Percentiles rank a stretch among this genome's conserved stretches.
phyloP scores from a whole-genome alignment of 1,139 yeast species.

The Wickerhamomyces sp. region DNA sequence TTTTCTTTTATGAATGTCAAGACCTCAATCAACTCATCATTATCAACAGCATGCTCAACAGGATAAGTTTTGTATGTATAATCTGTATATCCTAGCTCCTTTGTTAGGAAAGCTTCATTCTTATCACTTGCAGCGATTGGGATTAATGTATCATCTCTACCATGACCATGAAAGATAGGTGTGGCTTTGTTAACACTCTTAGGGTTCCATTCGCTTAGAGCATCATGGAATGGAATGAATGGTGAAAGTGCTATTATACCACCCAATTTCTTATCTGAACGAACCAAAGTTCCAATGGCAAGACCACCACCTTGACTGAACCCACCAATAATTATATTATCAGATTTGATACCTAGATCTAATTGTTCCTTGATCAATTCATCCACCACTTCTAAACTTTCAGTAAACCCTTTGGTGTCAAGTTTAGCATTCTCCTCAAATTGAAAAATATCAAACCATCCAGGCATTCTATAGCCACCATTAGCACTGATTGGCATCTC shows the following conservation, averaged over 20 bases:
- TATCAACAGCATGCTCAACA: constrained; percentile 15
- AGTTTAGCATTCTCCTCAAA: constrained; percentile 45
- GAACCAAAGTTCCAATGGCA: constrained; percentile 50
- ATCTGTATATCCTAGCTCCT: constrained; percentile 44
- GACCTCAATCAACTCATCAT: constrained; percentile 15
- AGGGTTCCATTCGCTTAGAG: constrained; percentile 29
- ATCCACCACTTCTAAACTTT: constrained; percentile 49
- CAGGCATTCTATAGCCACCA: constrained; percentile 66
- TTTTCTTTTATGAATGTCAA: constrained; percentile 10
- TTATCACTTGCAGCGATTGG: constrained; percentile 41
- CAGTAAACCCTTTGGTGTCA: constrained; percentile 62
- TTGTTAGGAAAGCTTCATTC: constrained; percentile 42
- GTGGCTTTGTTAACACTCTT: constrained; percentile 47
- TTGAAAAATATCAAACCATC: constrained; percentile 80
- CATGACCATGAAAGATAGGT: constrained; percentile 89
- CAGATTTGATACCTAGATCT: constrained; percentile 57
- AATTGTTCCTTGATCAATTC: constrained; percentile 58
- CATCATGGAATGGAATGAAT: constrained; percentile 53
- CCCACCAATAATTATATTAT: constrained; percentile 82
- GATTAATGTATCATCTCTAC: constrained; percentile 69
- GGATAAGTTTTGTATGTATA: constrained; percentile 54
- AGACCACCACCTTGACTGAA: constrained; percentile 93
- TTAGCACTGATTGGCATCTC: constrained; percentile 60
- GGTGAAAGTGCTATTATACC: constrained; percentile 81
- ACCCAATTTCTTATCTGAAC: constrained; percentile 58